Percentiles rank a stretch among this genome's conserved stretches.
These are phyloP conservation scores for Tylopilus sp. DNA, from an alignment of 1,284 basidiomycete species.

Conservation along the genomic window DNA sequence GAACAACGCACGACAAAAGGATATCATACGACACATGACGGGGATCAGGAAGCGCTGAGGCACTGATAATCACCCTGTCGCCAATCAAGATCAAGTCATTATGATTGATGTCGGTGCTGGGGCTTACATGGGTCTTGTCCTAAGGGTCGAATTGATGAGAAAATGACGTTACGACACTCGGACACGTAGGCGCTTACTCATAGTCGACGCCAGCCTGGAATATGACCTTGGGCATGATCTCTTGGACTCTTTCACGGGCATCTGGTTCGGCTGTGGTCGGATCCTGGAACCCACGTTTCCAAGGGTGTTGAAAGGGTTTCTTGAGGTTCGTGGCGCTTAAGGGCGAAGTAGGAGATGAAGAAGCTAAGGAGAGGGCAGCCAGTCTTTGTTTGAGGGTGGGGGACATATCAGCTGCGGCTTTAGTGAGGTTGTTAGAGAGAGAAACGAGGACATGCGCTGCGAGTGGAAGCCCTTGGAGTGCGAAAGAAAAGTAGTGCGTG, in stretches of 20 bases:
- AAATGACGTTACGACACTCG: neutral
- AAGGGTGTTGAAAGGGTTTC: conserved; percentile 35
- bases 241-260: conserved; percentile 51
- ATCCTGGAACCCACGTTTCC: conserved; percentile 19
- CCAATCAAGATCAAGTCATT: neutral
- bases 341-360: conserved; percentile 43
- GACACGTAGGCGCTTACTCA: conserved; percentile 50
- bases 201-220: conserved; percentile 87
- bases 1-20: conserved; percentile 59
- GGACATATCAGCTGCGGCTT: conserved; percentile 17
- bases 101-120: neutral
- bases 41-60: conserved; percentile 78
- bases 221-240: conserved; percentile 67
- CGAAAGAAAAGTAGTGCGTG: conserved; percentile 2
- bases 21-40: conserved; percentile 72
- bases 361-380: conserved; percentile 50
- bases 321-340: conserved; percentile 29
- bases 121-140: conserved; percentile 80
- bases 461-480: neutral
- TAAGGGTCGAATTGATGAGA: conserved; percentile 30
- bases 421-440: neutral
- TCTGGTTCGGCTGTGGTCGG: conserved; percentile 21
- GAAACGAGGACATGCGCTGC: conserved; percentile 6
- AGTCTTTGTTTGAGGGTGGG: conserved; percentile 57
- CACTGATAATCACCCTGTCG: conserved; percentile 73